These are phyloP conservation scores for Nakazawaea peltata DNA, from an alignment of 805 yeast species.

Conservation along the genomic window DNA sequence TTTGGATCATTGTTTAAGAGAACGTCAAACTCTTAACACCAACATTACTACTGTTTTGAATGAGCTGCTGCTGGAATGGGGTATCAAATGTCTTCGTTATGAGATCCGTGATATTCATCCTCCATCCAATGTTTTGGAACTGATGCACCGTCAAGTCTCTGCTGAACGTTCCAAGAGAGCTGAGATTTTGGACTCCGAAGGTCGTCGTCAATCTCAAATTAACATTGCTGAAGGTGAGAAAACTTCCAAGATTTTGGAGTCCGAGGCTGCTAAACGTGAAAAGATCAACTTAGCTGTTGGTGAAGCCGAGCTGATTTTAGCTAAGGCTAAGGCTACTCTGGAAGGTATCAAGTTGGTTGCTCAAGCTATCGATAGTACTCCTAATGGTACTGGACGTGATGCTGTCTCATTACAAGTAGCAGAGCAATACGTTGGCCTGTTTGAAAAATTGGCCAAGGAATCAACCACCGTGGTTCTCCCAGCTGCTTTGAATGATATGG, in stretches of 20 bases:
- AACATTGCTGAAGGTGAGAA: constrained; percentile 82
- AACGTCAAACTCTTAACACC: constrained; percentile 62
- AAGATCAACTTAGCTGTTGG: constrained; percentile 64
- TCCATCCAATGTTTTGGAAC: constrained; percentile 75
- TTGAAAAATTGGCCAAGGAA: constrained; percentile 77
- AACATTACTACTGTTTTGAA: constrained; percentile 75
- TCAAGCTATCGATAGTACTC: constrained; percentile 55
- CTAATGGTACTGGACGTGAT: constrained; percentile 65
- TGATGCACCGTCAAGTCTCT: constrained; percentile 86
- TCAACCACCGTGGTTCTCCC: constrained; percentile 74
- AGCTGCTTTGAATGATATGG: constrained; percentile 64
- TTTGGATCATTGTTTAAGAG: constrained; percentile 69
- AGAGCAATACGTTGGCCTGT: constrained; percentile 75
- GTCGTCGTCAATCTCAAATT: constrained; percentile 69
- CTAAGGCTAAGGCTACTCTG: constrained; percentile 68
- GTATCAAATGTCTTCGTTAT: constrained; percentile 73
- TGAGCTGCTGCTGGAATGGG: constrained; percentile 84
- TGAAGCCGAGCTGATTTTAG: constrained; percentile 60
- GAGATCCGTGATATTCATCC: constrained; percentile 88
- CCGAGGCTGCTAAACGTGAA: constrained; percentile 61
- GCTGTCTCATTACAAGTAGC: constrained; percentile 79
- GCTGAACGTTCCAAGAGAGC: constrained; percentile 86
- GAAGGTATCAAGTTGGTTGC: constrained; percentile 60
- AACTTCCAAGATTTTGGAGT: constrained; percentile 60
- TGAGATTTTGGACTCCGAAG: constrained; percentile 81